Base-by-base conservation (phyloP, 331 rosid genomes). In the Acacia pycnantha region DNA sequence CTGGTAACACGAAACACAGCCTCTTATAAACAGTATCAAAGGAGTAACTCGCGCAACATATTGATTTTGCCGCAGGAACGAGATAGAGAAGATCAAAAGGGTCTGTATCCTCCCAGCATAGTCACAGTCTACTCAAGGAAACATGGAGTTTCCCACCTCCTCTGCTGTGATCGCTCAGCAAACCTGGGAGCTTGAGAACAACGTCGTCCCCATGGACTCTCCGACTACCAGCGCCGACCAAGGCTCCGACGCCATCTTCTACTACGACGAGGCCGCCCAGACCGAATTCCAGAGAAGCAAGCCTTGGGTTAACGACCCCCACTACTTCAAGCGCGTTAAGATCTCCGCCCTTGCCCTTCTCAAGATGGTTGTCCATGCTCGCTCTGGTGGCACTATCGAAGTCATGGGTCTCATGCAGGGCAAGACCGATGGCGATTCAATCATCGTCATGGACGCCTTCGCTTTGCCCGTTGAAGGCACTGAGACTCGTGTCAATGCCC, bases 381-480 rank as follows among this genome's bases (percentile, higher is more conserved):
- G 99, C 86, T 94, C 99, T 43, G 99, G 98, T 8, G 98, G 99
- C 24, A 96, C 92, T 82, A 96, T 96, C 78, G 99, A 96, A 81
- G 97, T 96, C 75, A 96, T 94, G 99, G 99, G 99, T 10, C 98
- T 96, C 14, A 96, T 96, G 99, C 99, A 96, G 61, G 99, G 99
- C 3, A 96, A 96, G 77, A 96, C 97, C 58, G 97, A 96, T 51
- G 94, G 94, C 2, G 99, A 96, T 44, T 87, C 97, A 54, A 94
- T 96, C 74, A 96, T 94, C 75, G 99, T 96, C 43, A 96, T 94
- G 97, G 99, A 96, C 70, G 98, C 99, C 18, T 96, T 96, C 26
- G 98, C 99, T 41, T 71, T 96, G 68, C 99, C 97, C 2, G 99
- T 96, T 4, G 99, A 96, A 82, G 99, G 99, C n/a, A 96, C 99